A percentile compares a stretch with the other conserved stretches of the same genome.
Evolutionary conservation across 805 yeast genomes (phyloP).

Genomic region (Candida rishiriensis): DNA sequence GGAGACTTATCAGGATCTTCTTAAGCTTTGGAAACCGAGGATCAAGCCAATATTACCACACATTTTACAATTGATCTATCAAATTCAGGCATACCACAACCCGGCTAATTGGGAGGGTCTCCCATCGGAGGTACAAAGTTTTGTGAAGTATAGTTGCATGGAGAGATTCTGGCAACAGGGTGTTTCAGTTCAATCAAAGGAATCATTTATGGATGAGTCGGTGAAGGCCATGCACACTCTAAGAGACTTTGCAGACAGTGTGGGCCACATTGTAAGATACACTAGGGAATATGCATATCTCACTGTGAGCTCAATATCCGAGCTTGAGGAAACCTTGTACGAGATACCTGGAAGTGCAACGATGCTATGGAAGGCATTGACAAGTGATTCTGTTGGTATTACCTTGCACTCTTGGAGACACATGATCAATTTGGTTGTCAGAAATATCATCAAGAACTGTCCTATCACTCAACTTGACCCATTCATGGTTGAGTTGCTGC

Average conservation of each 20-base stretch:
- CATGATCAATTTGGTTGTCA: slow-evolving; percentile 81
- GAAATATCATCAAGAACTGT: slow-evolving; percentile 85
- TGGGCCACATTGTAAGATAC: slow-evolving; percentile 92
- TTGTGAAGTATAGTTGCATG: slow-evolving; percentile 82
- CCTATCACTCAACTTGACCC: slow-evolving; percentile 63
- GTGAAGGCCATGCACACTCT: slow-evolving; percentile 91
- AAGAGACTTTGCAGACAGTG: slow-evolving; percentile 95
- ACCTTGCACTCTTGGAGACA: slow-evolving; percentile 97
- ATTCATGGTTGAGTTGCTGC: slow-evolving; percentile 75
- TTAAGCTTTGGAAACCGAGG: slow-evolving; percentile 88
- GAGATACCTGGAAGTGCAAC: slow-evolving; percentile 79
- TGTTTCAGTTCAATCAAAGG: slow-evolving; percentile 88
- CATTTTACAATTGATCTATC: slow-evolving; percentile 78
- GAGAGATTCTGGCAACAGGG: slow-evolving; percentile 99
- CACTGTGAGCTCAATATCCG: slow-evolving; percentile 84
- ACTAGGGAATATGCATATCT: slow-evolving; percentile 94
- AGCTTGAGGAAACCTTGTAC: slow-evolving; percentile 83
- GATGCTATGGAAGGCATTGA: slow-evolving; percentile 78
- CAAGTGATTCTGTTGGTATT: slow-evolving; percentile 79
- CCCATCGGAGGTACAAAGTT: slow-evolving; percentile 86
- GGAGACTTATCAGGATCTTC: slow-evolving; percentile 63
- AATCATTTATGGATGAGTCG: slow-evolving; percentile 89
- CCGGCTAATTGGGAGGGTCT: slow-evolving; percentile 87
- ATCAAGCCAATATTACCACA: slow-evolving; percentile 90
- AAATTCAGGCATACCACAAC: slow-evolving; percentile 90